Base-by-base conservation (phyloP, 1,139 yeast species). In the Saccharomyces hybrid region DNA sequence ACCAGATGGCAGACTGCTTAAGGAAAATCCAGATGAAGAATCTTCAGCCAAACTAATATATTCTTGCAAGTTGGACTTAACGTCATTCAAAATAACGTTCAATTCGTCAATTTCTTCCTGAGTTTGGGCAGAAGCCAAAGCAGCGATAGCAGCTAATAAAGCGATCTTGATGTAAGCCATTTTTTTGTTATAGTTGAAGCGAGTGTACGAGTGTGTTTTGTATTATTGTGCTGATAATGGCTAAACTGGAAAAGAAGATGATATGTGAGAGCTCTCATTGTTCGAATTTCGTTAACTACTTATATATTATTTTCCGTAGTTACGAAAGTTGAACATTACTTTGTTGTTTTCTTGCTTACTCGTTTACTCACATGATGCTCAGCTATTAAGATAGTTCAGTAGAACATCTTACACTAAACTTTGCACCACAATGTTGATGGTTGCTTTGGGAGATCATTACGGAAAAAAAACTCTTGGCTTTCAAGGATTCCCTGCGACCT, bases 121-220 rank as follows among this genome's bases (percentile, higher is more conserved):
- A 28, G 16, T 27, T 38, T 48, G 51, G 25, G 58, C 58, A 14
- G 28, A 34, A 34, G 50, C 50, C 23, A 51, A 31, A 20, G 56
- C 50, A 28, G 59, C 60, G 50, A 51, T 52, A 30, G 59, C 52
- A 49, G 61, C 59, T 49, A 59, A 34, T 42, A 47, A 34, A 50
- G 52, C 52, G 23, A 28, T 49, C 48, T 49, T 49, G 30, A 30
- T 50, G 53, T 48, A 51, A 34, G 53, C 53, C 51, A 51, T 51
- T 48, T 49, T 30, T 11, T 30, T 30, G n/a, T 11, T 30, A 30
- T 30, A 13, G n/a, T 30, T 9, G 13, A 30, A 30, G 32, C 32
- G 32, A 30, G n/a, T 30, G 32, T 30, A 30, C 13, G n/a, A 13
- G n/a, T 30, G n/a, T 30, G n/a, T 30, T 30, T 30, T 13, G 6